A percentile compares a stretch with the other conserved stretches of the same genome.
phyloP scores from a whole-genome alignment of 2,329 filamentous ascomycete species.

The Neofusicoccum parvum region DNA sequence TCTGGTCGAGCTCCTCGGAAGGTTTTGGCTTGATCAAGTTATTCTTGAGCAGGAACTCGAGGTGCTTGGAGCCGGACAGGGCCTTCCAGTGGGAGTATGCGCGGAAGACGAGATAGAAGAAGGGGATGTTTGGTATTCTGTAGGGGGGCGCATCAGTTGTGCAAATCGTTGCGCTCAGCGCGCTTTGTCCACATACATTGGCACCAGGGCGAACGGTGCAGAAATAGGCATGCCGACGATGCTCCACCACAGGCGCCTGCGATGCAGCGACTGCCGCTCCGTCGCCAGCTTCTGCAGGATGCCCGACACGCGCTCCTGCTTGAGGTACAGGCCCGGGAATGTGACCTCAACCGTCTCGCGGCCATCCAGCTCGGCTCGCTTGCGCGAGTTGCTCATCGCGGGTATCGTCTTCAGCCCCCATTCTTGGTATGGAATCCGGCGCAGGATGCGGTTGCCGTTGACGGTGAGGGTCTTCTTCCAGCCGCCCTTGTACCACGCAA shows the following conservation, averaged over 20 bases:
- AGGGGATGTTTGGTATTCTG: constrained; percentile 89
- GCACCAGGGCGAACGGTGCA: constrained; percentile 79
- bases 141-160: neutral
- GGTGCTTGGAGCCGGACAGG: constrained; percentile 77
- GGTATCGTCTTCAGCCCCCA: constrained; percentile 97
- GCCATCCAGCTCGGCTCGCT: constrained; percentile 64
- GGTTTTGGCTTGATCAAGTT: constrained; percentile 67
- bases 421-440: constrained; percentile 92
- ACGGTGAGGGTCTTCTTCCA: constrained; percentile 88
- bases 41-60: constrained; percentile 78
- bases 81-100: constrained; percentile 65
- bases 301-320: constrained; percentile 62
- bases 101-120: constrained; percentile 92
- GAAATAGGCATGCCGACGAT: constrained; percentile 80
- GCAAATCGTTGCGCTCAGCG: constrained; percentile 15
- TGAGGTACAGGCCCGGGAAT: constrained; percentile 73
- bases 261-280: constrained; percentile 79
- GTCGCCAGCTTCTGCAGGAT: constrained; percentile 73
- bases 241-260: constrained; percentile 76
- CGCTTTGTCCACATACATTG: constrained; percentile 65
- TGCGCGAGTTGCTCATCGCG: constrained; percentile 69
- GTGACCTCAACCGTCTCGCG: constrained; percentile 71
- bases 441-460: constrained; percentile 83
- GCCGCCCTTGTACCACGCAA: constrained; percentile 51
- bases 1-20: constrained; percentile 69